A percentile compares a stretch with the other conserved stretches of the same genome.
These are phyloP conservation scores for Antrodiella citrinella DNA, from an alignment of 768 basidiomycete genomes.

Conservation along the genomic window DNA sequence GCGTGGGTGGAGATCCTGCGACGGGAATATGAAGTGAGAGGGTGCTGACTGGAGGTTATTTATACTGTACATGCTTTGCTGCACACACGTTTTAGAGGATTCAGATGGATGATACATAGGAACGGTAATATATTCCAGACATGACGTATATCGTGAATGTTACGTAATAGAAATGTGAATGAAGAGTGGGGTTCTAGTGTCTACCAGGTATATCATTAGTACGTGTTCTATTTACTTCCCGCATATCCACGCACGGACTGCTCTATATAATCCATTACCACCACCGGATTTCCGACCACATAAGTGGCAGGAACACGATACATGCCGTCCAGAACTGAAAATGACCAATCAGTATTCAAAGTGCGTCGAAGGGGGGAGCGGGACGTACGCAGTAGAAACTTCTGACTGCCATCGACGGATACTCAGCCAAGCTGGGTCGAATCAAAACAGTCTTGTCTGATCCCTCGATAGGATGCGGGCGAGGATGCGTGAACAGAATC, in stretches of 20 bases:
- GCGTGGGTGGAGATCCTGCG: slow-evolving; percentile 53
- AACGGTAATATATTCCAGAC: too few relatives aligned
- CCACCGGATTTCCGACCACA: slow-evolving; percentile 74
- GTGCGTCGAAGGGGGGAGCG: neutral
- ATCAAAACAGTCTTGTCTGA: slow-evolving; percentile 31
- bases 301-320: slow-evolving; percentile 78
- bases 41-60: neutral
- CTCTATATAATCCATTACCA: too few relatives aligned
- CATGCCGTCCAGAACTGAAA: slow-evolving; percentile 86
- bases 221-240: neutral
- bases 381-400: slow-evolving; percentile 55
- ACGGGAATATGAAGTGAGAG: slow-evolving; percentile 25
- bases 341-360: neutral
- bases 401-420: slow-evolving; percentile 58
- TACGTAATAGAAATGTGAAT: too few relatives aligned
- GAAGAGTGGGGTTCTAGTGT: too few relatives aligned
- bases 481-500: slow-evolving; percentile 70
- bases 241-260: neutral
- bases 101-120: too few relatives aligned
- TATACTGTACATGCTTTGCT: too few relatives aligned
- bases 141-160: too few relatives aligned
- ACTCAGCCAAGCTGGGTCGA: slow-evolving; percentile 46
- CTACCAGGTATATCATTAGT: neutral
- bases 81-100: too few relatives aligned
- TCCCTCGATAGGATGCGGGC: slow-evolving; percentile 25